phyloP scores from a whole-genome alignment of 768 basidiomycete species.

The Galerina sulciceps region DNA sequence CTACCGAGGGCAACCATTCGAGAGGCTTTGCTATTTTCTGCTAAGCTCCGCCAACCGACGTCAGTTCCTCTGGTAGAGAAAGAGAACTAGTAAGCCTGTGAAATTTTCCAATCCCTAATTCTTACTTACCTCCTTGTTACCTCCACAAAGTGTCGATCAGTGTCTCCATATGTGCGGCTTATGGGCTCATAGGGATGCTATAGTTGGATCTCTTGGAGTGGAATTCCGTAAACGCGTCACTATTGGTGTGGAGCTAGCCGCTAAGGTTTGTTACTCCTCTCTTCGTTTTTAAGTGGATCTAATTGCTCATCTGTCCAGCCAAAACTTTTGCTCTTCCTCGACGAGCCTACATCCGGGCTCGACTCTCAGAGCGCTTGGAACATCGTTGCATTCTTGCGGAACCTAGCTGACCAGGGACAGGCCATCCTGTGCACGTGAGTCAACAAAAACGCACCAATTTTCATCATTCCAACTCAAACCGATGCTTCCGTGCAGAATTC shows the following conservation, averaged over 20 bases:
- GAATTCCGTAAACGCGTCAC: conserved; percentile 84
- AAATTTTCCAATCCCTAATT: conserved; percentile 26
- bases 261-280: conserved; percentile 54
- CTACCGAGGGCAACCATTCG: conserved; percentile 77
- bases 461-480: not conserved
- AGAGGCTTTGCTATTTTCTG: conserved; percentile 83
- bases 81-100: conserved; percentile 68
- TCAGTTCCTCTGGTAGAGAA: conserved; percentile 73
- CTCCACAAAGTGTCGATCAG: conserved; percentile 38
- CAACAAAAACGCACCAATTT: conserved; percentile 24
- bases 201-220: conserved; percentile 66
- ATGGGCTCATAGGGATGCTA: conserved; percentile 62
- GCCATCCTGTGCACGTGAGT: conserved; percentile 87
- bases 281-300: not conserved
- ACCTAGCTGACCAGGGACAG: conserved; percentile 81
- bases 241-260: conserved; percentile 87
- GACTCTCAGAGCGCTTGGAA: conserved; percentile 91
- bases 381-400: conserved; percentile 74
- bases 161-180: conserved; percentile 70
- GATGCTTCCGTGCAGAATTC: conserved; percentile 37
- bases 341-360: conserved; percentile 89
- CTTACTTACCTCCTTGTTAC: not conserved
- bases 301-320: conserved; percentile 50
- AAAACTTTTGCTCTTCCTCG: conserved; percentile 81
- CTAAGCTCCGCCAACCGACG: conserved; percentile 76